Percentiles rank a stretch among this genome's conserved stretches.
These are phyloP conservation scores for Rhinocladiella mackenziei DNA, from an alignment of 2,329 filamentous ascomycete genomes.

Conservation along the genomic window DNA sequence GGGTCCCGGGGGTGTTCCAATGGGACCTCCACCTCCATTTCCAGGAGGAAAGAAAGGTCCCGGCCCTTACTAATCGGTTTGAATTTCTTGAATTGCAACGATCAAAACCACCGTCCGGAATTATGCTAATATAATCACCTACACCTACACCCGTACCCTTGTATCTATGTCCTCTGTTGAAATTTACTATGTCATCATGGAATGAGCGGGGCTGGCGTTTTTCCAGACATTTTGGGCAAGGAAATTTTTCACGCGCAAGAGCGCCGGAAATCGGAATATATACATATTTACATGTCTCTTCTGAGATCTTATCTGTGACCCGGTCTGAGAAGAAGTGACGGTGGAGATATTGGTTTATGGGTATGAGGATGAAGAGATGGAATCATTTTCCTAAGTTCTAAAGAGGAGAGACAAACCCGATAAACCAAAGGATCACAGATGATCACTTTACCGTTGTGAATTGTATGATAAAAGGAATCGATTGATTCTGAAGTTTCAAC, in stretches of 20 bases:
- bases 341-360: too few relatives aligned
- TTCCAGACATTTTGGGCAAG: constrained; percentile 7
- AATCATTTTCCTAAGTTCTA: too few relatives aligned
- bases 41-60: constrained; percentile 11
- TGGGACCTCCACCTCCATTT: constrained; percentile 16
- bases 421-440: too few relatives aligned
- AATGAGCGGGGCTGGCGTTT: constrained; percentile 25
- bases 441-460: too few relatives aligned
- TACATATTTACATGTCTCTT: constrained; percentile 8
- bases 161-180: constrained; percentile 21
- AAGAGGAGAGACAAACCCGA: too few relatives aligned
- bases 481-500: too few relatives aligned
- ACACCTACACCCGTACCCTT: constrained; percentile 2
- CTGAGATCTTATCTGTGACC: constrained; percentile 1
- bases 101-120: constrained; percentile 7
- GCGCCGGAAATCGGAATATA: constrained; percentile 4
- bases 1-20: constrained; percentile 9
- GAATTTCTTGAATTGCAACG: constrained; percentile 7
- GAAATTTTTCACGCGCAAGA: constrained; percentile 11
- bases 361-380: too few relatives aligned
- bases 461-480: too few relatives aligned
- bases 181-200: constrained; percentile 23
- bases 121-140: constrained; percentile 22
- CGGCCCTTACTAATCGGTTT: constrained; percentile 11
- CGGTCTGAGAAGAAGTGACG: too few relatives aligned